Evolutionary conservation across 1,284 basidiomycete genomes (phyloP).

Genomic region (Rhodotorula sp.): DNA sequence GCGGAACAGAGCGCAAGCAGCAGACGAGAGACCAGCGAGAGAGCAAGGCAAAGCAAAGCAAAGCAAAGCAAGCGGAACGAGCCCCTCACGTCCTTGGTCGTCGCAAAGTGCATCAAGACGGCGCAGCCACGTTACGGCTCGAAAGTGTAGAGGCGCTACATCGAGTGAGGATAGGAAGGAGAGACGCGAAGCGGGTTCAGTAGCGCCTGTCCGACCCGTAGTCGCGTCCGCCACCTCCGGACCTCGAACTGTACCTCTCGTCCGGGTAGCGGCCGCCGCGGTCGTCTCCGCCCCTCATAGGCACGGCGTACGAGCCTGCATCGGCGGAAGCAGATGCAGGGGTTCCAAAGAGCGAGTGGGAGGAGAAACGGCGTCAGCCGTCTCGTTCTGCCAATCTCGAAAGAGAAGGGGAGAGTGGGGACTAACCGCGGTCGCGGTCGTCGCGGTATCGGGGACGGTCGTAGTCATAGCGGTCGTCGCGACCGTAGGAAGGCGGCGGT

Average conservation of each 20-base stretch:
- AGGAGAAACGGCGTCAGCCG: not conserved
- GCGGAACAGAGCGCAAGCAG: no score
- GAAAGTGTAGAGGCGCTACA: no score
- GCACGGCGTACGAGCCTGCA: constrained; percentile 17
- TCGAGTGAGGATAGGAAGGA: not conserved
- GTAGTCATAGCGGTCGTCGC: constrained; percentile 14
- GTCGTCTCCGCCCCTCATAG: constrained; percentile 24
- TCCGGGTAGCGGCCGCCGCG: constrained; percentile 2
- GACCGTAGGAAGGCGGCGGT: not conserved
- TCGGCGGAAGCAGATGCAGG: not conserved
- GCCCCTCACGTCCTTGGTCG: no score
- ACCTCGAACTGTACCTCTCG: not conserved
- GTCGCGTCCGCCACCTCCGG: not conserved
- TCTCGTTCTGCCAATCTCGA: no score
- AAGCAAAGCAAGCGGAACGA: no score
- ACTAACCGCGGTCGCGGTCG: constrained; percentile 14
- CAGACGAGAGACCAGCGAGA: no score
- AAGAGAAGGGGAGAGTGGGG: not conserved
- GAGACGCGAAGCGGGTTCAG: constrained; percentile 8
- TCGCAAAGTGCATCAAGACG: no score
- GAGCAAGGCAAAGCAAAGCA: no score
- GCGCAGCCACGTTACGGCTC: no score
- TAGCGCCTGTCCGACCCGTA: constrained; percentile 5
- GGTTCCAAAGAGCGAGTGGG: not conserved
- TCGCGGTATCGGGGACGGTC: constrained; percentile 25